These are phyloP conservation scores for Fragilaria crotonensis DNA, from an alignment of 108 stramenopile species.

Conservation along the genomic window DNA sequence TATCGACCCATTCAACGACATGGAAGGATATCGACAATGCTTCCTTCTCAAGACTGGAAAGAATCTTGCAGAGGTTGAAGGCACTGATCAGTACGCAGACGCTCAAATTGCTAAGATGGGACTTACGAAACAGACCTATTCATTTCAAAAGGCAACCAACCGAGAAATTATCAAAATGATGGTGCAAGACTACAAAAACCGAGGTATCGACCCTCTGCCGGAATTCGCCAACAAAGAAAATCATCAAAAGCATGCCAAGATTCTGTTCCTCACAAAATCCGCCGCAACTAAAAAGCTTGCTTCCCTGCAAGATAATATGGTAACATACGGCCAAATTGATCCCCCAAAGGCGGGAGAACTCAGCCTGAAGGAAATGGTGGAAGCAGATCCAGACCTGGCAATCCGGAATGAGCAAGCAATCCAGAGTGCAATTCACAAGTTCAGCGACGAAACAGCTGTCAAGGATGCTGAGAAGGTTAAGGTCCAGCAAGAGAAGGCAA, in stretches of 20 bases:
- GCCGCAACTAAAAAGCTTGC: constrained; percentile 27
- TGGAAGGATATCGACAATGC: constrained; percentile 57
- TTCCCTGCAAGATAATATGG: constrained; percentile 26
- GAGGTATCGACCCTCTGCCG: constrained; percentile 57
- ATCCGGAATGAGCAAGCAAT: too few species aligned
- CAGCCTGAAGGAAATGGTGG: constrained; percentile 36
- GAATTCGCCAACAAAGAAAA: constrained; percentile 44
- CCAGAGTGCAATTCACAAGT: too few species aligned
- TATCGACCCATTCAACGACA: constrained; percentile 54
- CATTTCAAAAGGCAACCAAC: constrained; percentile 26
- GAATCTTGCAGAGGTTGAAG: constrained; percentile 53
- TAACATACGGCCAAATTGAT: constrained; percentile 38
- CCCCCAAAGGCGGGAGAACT: constrained; percentile 39
- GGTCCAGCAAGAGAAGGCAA: constrained; percentile 18
- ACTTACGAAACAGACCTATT: constrained; percentile 14
- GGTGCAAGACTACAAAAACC: constrained; percentile 62
- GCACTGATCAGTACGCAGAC: constrained; percentile 40
- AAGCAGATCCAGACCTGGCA: too few species aligned
- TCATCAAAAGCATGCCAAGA: constrained; percentile 19
- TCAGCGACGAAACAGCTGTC: constrained; percentile 6
- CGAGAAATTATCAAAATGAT: constrained; percentile 61
- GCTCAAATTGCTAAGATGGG: too few species aligned
- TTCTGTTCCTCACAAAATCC: constrained; percentile 30
- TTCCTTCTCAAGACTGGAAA: constrained; percentile 51
- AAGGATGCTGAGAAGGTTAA: constrained; percentile 16